Evolutionary conservation across 1,284 basidiomycete genomes (phyloP), one percentile per base, ranked within the genome.

Genomic region (Trichosporon inkin): DNA sequence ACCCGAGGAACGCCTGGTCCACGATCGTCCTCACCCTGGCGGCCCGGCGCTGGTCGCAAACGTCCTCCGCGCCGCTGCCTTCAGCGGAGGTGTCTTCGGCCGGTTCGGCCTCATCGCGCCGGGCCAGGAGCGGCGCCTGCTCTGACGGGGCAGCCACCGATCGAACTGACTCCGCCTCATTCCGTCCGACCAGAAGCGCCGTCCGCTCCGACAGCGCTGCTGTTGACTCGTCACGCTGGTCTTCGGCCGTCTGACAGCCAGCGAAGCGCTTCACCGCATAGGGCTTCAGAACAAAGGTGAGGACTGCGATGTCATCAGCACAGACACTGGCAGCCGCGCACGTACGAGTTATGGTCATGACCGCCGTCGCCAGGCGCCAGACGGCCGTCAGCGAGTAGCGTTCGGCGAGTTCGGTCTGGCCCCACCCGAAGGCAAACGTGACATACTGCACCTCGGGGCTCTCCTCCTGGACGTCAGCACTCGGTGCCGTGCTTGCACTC

Each of bases 341-440:
- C 52, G 19, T 10, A 53, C 52, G 20, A 17, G 53, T 35, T 10
- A 54, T 22, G 20, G 24, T 54, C 17, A 10, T n/a, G 3, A 11
- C 20, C 13, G 36, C 20, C 13, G 36, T 37, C 13, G 17, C 53
- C 3, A 40, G 16, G 10, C 38, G 24, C 38, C 53, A 55, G 39
- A 41, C 28, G n/a, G 38, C 53, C 7, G 40, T 41, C 14, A 41
- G 38, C 13, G 53, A 55, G 16, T 32, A 32, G 16, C 39, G 39
- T 11, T 16, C 19, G 10, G 36, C 53, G 19, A 55, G 37, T 22
- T 55, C 37, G 16, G 4, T 17, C 39, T 55, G 39, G 38, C 39
- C 39, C 53, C 53, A 55, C 16, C 53, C 53, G 17, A 55, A 55
- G n/a, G 19, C 39, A 24, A 41, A 55, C 22, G 39, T 55, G 4